Conservation (phyloP, 169 alveolate species). For the Cryptosporidium sp. region DNA sequence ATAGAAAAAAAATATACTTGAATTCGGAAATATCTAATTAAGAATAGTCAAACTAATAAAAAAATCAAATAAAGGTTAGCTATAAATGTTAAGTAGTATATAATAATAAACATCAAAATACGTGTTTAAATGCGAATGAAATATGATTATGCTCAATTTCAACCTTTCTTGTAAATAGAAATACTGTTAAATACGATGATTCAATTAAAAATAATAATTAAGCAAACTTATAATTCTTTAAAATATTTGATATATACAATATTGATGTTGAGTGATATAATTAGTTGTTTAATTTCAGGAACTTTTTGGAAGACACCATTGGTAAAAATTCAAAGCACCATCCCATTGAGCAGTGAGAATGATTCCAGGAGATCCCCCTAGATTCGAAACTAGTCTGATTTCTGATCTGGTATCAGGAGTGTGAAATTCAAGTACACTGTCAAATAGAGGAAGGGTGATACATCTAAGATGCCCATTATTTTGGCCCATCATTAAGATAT, state of each 20-base stretch:
- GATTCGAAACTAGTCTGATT: conserved; percentile 55
- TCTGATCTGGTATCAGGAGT: conserved; percentile 73
- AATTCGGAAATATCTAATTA: conserved; percentile 5
- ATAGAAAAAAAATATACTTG: not conserved
- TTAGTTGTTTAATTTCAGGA: not conserved
- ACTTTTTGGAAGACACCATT: conserved; percentile 69
- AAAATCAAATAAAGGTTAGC: not conserved
- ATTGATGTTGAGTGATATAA: conserved; percentile 6
- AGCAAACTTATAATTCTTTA: conserved; percentile 17
- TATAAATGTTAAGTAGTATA: not conserved
- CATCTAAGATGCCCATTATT: conserved; percentile 68
- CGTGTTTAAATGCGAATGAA: not conserved
- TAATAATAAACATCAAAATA: not conserved
- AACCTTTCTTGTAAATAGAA: not conserved
- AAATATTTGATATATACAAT: not conserved
- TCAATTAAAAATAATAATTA: conserved; percentile 18
- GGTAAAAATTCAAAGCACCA: conserved; percentile 70
- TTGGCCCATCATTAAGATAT: conserved; percentile 74
- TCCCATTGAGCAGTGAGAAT: conserved; percentile 76
- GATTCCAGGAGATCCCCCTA: conserved; percentile 76
- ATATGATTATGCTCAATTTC: not conserved
- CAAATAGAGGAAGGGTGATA: conserved; percentile 71
- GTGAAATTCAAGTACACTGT: conserved; percentile 66
- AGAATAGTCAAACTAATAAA: not conserved
- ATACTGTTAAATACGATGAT: conserved; percentile 12